Evolutionary conservation across 108 stramenopile species (phyloP).

Genomic region (Skeletonema costatum): DNA sequence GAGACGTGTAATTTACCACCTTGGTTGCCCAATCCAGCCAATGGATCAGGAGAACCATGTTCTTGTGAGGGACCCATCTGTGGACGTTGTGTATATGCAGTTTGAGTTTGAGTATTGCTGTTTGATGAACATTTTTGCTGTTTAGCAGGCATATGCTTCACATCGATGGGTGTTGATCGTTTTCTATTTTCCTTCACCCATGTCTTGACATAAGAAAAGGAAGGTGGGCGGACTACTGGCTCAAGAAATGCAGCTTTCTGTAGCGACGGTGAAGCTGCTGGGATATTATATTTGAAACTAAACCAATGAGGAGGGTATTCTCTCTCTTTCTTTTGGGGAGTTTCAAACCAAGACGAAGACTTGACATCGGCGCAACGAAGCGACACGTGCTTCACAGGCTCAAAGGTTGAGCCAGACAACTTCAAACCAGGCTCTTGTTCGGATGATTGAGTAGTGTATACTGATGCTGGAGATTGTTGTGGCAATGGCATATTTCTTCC

Average conservation of each 20-base stretch:
- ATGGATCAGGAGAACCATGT: constrained; percentile 45
- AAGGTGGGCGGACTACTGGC: constrained; percentile 55
- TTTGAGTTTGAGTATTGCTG: constrained; percentile 4
- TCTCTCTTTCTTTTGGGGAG: constrained; percentile 12
- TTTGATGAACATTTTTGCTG: not conserved
- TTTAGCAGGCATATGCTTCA: not conserved
- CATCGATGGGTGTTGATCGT: not conserved
- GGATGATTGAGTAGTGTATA: not conserved
- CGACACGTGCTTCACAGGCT: not conserved
- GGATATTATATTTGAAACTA: constrained; percentile 15
- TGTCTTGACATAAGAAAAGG: constrained; percentile 35
- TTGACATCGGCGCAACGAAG: constrained; percentile 23
- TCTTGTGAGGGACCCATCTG: constrained; percentile 25
- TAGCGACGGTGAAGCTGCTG: constrained; percentile 12
- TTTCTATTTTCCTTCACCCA: constrained; percentile 46
- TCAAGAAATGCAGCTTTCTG: constrained; percentile 30
- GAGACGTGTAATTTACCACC: constrained; percentile 76
- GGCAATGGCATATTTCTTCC: not conserved
- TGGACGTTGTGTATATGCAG: constrained; percentile 36
- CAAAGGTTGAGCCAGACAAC: constrained; percentile 2
- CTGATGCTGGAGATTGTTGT: not conserved
- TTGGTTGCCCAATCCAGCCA: constrained; percentile 78
- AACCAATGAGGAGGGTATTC: constrained; percentile 32
- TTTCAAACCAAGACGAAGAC: constrained; percentile 13
- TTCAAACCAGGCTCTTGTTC: not conserved